Evolutionary conservation across 768 basidiomycete species (phyloP), one percentile per base, ranked within the genome.

Genomic region (Mycena rebaudengoi): DNA sequence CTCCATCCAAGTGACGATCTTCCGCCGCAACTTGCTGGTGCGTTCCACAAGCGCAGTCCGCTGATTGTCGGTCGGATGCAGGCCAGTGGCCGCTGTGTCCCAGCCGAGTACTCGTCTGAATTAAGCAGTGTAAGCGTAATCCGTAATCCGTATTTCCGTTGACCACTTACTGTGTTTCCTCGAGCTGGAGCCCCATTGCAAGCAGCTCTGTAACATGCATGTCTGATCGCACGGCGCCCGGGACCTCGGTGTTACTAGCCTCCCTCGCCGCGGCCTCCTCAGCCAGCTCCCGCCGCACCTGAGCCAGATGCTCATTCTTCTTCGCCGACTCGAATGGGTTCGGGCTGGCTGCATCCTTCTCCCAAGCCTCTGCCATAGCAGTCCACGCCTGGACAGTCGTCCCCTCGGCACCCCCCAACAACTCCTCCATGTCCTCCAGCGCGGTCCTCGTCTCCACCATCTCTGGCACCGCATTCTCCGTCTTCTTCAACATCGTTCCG

Each of bases 281-380:
- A 3, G 65, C 68, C 14, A 76, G 57, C 50, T 68, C 58, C 4
- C 49, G 53, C 11, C 65, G 55, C 26, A 73, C 64, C 18, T 62
- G 59, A 21, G 64, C 41, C 30, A 62, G 32, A 3, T 26, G 61
- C 60, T 30, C 26, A 39, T 58, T 39, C 51, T 44, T 48, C 7
- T 45, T 49, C 50, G 41, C 21, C 11, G 41, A 40, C 21, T 43
- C 43, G 26, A 69, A 69, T 0, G 62, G 68, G 28, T 69, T 69
- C 2, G 57, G 30, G 16, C 45, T 52, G 3, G n/a, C 8, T 13
- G 21, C 28, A 25, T 60, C 41, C 30, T 45, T 26, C 48, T 60
- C 59, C 59, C 59, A 60, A 0, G 50, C 50, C 32, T 52, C 50
- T 13, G 52, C 50, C 43, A 44, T 43, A 21, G 2, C 10, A 13